Percentiles rank a stretch among this genome's conserved stretches.
These are phyloP conservation scores for Ceratobasidium sp. DNA, from an alignment of 1,284 basidiomycete species.

Conservation along the genomic window DNA sequence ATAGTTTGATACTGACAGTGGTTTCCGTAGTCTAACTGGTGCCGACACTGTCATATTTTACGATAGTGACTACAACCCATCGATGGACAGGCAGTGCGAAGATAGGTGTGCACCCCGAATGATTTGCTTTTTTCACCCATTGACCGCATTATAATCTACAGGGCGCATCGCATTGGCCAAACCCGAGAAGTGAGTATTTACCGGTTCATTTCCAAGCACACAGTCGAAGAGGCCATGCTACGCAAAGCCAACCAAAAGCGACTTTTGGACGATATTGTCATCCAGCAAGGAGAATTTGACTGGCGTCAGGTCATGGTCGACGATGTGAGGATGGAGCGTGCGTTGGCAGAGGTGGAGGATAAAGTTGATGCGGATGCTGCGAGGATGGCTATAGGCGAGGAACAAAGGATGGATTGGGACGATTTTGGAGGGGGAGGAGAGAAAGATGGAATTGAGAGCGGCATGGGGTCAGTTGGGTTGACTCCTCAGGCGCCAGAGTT, in stretches of 20 bases:
- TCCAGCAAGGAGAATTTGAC: constrained; percentile 93
- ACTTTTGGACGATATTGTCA: constrained; percentile 87
- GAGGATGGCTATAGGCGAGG: constrained; percentile 76
- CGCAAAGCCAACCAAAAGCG: constrained; percentile 97
- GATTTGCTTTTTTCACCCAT: too few species aligned
- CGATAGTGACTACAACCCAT: constrained; percentile 97
- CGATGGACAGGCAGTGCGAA: constrained; percentile 97
- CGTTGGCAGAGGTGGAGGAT: constrained; percentile 87
- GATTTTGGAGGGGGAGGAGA: constrained; percentile 69
- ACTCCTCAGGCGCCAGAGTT: not conserved
- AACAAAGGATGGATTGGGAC: constrained; percentile 75
- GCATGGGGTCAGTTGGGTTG: not conserved
- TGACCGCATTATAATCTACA: constrained; percentile 47
- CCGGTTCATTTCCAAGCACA: constrained; percentile 89
- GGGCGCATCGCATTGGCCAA: constrained; percentile 92
- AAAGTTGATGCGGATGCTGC: constrained; percentile 84
- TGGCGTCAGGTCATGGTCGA: constrained; percentile 82
- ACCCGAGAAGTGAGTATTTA: constrained; percentile 97
- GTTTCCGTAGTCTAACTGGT: constrained; percentile 75
- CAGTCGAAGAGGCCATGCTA: constrained; percentile 95
- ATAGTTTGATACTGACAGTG: constrained; percentile 37
- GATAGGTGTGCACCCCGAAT: constrained; percentile 64
- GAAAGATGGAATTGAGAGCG: constrained; percentile 36
- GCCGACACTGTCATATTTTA: constrained; percentile 97
- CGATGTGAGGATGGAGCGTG: constrained; percentile 60